These are phyloP conservation scores for Dovyalis caffra DNA, from an alignment of 345 rosid genomes.

Conservation along the genomic window DNA sequence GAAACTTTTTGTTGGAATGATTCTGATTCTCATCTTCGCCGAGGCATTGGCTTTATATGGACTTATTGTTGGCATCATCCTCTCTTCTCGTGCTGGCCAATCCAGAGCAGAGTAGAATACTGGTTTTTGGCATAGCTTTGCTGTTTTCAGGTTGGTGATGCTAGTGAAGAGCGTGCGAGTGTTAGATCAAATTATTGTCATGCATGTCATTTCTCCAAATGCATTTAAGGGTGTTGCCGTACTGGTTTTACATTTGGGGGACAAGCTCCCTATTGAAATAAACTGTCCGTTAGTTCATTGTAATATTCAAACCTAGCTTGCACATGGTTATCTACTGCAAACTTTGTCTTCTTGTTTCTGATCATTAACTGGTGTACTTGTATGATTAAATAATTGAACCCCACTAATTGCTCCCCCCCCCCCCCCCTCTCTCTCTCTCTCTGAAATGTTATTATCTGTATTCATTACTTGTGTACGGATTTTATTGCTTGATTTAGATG, in stretches of 20 bases:
- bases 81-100: slow-evolving; percentile 24
- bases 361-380: neutral
- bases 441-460: neutral
- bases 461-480: neutral
- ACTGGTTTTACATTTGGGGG: slow-evolving; percentile 4
- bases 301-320: neutral
- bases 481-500: neutral
- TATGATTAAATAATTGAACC: neutral
- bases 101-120: slow-evolving; percentile 16
- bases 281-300: neutral
- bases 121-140: neutral
- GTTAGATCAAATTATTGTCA: neutral
- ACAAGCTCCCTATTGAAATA: slow-evolving; percentile 1
- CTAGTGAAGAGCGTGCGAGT: neutral
- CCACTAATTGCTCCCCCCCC: neutral
- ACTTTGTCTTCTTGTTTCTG: neutral
- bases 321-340: neutral
- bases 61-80: slow-evolving; percentile 24
- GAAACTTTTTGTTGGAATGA: slow-evolving; percentile 25
- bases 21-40: slow-evolving; percentile 21
- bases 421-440: no score
- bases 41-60: slow-evolving; percentile 23
- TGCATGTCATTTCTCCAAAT: slow-evolving; percentile 2
- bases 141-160: slow-evolving; percentile 4
- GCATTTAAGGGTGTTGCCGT: neutral